These are phyloP conservation scores for Endogone sp. DNA, from an alignment of 192 early-diverging fungal genomes.

Conservation along the genomic window DNA sequence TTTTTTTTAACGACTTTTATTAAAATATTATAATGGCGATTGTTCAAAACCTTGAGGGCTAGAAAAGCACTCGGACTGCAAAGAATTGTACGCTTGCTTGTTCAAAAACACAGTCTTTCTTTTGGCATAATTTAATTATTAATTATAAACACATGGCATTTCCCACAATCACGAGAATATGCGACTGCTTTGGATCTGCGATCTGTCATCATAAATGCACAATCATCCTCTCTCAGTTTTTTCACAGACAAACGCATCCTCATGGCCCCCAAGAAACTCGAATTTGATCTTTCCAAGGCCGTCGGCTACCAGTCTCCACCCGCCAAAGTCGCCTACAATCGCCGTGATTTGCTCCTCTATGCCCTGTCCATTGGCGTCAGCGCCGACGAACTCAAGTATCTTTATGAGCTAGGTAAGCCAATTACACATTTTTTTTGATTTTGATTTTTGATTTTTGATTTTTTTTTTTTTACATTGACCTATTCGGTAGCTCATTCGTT, in stretches of 20 bases:
- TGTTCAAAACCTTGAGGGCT: too few relatives aligned
- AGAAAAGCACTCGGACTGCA: too few relatives aligned
- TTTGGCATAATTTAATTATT: too few relatives aligned
- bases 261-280: neutral
- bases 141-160: too few relatives aligned
- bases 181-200: neutral
- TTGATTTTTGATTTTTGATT: neutral
- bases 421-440: neutral
- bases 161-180: too few relatives aligned
- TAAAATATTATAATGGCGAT: too few relatives aligned
- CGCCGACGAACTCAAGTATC: conserved; percentile 54
- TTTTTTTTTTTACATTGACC: too few relatives aligned
- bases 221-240: too few relatives aligned
- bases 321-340: conserved; percentile 47
- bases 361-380: conserved; percentile 62
- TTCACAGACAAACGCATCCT: neutral
- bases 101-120: too few relatives aligned
- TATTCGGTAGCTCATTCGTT: neutral
- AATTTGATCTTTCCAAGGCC: neutral
- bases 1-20: neutral
- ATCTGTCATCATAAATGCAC: neutral
- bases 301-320: neutral
- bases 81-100: too few relatives aligned
- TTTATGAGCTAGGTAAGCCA: conserved; percentile 54
- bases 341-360: conserved; percentile 72